Percentiles rank a stretch among this genome's conserved stretches.
Evolutionary conservation across 73 alveolate species (phyloP).

Genomic region (Tetrahymena malaccensis): DNA sequence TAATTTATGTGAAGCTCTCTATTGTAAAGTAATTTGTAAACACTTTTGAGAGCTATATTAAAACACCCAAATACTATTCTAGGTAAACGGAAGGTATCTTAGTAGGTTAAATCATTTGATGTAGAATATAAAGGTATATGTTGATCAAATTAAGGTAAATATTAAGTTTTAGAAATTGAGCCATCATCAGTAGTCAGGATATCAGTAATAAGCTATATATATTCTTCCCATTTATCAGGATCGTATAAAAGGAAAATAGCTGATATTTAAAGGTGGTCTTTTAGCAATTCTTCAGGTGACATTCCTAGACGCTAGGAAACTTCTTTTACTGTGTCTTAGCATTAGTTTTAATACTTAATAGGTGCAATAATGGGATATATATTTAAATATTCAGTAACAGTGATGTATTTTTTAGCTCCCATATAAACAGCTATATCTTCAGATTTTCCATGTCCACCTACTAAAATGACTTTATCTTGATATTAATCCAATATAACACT

Average conservation of each 20-base stretch:
- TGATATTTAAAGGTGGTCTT: background rate
- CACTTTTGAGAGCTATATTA: background rate
- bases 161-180: background rate
- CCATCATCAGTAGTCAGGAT: slow-evolving; percentile 1
- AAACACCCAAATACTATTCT: background rate
- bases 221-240: slow-evolving; percentile 13
- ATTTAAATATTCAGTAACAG: background rate
- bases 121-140: background rate
- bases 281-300: background rate
- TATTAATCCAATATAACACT: background rate
- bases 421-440: background rate
- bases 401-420: slow-evolving; percentile 2
- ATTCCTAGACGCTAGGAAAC: background rate
- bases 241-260: background rate
- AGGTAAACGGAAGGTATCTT: slow-evolving; percentile 11
- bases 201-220: background rate
- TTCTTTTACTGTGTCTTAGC: background rate
- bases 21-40: background rate
- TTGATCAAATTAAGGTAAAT: background rate
- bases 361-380: background rate
- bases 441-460: background rate
- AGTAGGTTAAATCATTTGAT: background rate
- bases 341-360: background rate
- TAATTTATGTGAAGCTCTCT: background rate
- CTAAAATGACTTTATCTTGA: background rate